Evolutionary conservation across 2,329 filamentous ascomycete species (phyloP).

Genomic region (Ceratocystis variospora): DNA sequence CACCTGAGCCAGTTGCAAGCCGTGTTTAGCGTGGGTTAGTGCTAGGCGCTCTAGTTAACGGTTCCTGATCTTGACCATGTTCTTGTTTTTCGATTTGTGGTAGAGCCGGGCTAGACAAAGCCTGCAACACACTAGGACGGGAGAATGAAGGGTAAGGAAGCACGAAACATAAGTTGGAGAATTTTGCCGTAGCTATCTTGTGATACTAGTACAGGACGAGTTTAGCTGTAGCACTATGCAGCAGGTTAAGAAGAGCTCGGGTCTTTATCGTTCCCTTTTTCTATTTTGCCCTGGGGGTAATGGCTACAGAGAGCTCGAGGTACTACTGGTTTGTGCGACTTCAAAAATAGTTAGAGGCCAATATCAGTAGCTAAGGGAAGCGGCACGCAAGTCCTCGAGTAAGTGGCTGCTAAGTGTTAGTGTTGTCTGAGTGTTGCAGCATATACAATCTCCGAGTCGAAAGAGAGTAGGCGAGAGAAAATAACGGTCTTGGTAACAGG

Average conservation of each 20-base stretch:
- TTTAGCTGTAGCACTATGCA: neutral
- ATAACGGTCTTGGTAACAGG: too few species aligned
- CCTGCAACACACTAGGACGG: neutral
- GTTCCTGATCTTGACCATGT: neutral
- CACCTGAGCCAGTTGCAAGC: neutral
- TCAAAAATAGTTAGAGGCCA: neutral
- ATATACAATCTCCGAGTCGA: too few species aligned
- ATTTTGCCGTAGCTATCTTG: neutral
- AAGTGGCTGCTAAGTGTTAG: too few species aligned
- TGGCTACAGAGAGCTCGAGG: neutral
- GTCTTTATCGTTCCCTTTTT: neutral
- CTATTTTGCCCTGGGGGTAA: neutral
- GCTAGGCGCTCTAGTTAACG: neutral
- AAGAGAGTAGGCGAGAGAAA: too few species aligned
- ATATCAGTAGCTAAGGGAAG: too few species aligned
- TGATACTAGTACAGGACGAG: neutral
- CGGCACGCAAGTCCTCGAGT: too few species aligned
- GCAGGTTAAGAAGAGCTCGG: neutral
- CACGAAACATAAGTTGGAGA: neutral
- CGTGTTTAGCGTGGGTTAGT: neutral
- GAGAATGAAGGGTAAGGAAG: neutral
- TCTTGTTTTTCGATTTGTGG: neutral
- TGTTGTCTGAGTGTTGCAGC: too few species aligned
- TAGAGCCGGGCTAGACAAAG: neutral
- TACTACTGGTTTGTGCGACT: neutral